Conservation (phyloP, 2,329 filamentous ascomycete species). For the Scytalidium sp. region DNA sequence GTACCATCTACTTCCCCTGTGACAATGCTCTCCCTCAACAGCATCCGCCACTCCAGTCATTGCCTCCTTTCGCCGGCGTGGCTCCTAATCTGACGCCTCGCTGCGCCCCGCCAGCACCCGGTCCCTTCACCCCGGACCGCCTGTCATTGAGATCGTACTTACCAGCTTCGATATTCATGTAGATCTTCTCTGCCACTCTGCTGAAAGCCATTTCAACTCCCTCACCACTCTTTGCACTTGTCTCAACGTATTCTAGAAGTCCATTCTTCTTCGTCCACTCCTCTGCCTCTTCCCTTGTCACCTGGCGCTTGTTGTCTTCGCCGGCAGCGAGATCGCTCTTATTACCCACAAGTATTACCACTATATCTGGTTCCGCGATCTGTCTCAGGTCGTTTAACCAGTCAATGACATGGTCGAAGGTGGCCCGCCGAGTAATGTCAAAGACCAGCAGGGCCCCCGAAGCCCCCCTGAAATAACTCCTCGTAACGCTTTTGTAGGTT, state of each 20-base stretch:
- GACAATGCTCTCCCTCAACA: constrained; percentile 11
- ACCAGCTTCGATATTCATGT: constrained; percentile 93
- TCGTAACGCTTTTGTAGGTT: constrained; percentile 94
- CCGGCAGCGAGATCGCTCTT: constrained; percentile 75
- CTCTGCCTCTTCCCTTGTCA: constrained; percentile 78
- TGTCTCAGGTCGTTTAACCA: constrained; percentile 94
- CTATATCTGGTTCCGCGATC: constrained; percentile 93
- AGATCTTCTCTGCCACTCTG: constrained; percentile 91
- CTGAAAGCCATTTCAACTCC: constrained; percentile 92
- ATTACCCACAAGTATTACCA: constrained; percentile 93
- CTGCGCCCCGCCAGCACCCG: constrained; percentile 45
- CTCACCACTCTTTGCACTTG: constrained; percentile 91
- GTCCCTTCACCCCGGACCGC: constrained; percentile 83
- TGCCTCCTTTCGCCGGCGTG: constrained; percentile 12
- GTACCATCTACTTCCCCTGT: not conserved
- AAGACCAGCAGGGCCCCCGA: constrained; percentile 83
- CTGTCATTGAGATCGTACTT: constrained; percentile 89
- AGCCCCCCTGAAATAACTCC: constrained; percentile 71
- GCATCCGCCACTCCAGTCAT: constrained; percentile 22
- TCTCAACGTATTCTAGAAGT: constrained; percentile 92
- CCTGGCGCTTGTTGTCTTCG: constrained; percentile 67
- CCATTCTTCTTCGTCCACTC: constrained; percentile 86
- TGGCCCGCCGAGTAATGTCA: constrained; percentile 82
- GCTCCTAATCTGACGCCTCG: constrained; percentile 41
- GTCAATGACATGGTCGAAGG: constrained; percentile 83